Conservation (phyloP, 768 basidiomycete genomes). For the Tricholomella constricta region DNA sequence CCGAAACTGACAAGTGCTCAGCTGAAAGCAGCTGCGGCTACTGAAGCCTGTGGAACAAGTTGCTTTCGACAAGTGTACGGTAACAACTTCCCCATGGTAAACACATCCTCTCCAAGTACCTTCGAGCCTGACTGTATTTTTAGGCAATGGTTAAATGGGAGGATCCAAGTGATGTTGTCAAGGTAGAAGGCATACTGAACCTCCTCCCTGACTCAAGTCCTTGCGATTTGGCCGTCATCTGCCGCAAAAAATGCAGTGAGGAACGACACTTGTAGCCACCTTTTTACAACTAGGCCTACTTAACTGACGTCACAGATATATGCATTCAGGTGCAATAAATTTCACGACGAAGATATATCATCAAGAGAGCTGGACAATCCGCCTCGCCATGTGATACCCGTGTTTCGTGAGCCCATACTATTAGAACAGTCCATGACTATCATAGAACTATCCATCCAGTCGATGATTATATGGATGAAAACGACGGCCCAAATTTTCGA, state of each 20-base stretch:
- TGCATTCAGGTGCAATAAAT: conserved; percentile 20
- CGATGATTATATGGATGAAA: not conserved
- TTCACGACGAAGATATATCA: conserved; percentile 6
- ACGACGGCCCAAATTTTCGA: not conserved
- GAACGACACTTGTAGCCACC: conserved; percentile 17
- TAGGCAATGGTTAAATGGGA: conserved; percentile 29
- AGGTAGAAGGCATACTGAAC: conserved; percentile 38
- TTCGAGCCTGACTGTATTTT: not conserved
- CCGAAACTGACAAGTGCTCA: conserved; percentile 17
- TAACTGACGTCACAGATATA: conserved; percentile 22
- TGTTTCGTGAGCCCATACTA: not conserved
- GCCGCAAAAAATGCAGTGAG: conserved; percentile 49
- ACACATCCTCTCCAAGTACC: not conserved
- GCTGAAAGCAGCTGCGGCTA: not conserved
- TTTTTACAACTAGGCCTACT: conserved; percentile 19
- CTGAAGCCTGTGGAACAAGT: conserved; percentile 16
- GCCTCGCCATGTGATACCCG: not conserved
- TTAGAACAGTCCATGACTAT: not conserved
- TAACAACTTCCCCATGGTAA: conserved; percentile 8
- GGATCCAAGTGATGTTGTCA: conserved; percentile 21
- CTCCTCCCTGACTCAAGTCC: conserved; percentile 48
- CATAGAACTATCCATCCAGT: not conserved
- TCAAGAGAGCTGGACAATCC: not conserved
- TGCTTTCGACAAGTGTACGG: conserved; percentile 21
- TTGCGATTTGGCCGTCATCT: conserved; percentile 51